Percentiles rank a stretch among this genome's conserved stretches.
Evolutionary conservation across 257 asterid species (phyloP).

Genomic region (Gentiana dahurica): DNA sequence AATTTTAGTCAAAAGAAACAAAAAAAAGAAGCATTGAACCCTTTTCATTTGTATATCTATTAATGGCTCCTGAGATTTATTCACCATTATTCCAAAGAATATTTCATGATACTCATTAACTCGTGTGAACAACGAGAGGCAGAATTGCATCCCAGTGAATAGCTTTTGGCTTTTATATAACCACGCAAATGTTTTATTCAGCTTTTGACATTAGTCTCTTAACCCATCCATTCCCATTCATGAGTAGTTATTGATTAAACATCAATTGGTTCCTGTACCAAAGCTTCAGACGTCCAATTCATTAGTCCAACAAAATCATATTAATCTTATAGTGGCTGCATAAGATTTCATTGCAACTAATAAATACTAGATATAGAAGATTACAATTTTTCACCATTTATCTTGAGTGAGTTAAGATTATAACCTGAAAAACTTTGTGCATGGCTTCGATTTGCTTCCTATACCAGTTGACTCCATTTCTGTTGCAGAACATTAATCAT

Average conservation of each 20-base stretch:
- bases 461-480: slow-evolving; percentile 89
- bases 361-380: slow-evolving; percentile 18
- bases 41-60: background rate
- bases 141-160: slow-evolving; percentile 12
- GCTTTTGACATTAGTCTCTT: slow-evolving; percentile 13
- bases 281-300: slow-evolving; percentile 37
- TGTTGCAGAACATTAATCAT: slow-evolving; percentile 69
- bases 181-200: slow-evolving; percentile 19
- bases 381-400: slow-evolving; percentile 22
- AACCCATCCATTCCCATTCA: slow-evolving; percentile 27
- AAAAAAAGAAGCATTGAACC: too few species aligned
- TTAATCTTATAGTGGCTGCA: slow-evolving; percentile 7
- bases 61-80: slow-evolving; percentile 1
- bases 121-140: slow-evolving; percentile 3
- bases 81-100: slow-evolving; percentile 1
- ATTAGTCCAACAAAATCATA: slow-evolving; percentile 35
- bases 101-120: slow-evolving; percentile 1
- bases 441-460: slow-evolving; percentile 99
- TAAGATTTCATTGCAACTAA: slow-evolving; percentile 17
- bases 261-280: slow-evolving; percentile 41
- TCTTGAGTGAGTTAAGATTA: slow-evolving; percentile 70
- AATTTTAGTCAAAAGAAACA: too few species aligned
- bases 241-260: slow-evolving; percentile 22
- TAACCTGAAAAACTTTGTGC: slow-evolving; percentile 99
- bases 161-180: slow-evolving; percentile 15